Evolutionary conservation across 2,329 filamentous ascomycete species (phyloP).

Genomic region (Zopfia rhizophila): DNA sequence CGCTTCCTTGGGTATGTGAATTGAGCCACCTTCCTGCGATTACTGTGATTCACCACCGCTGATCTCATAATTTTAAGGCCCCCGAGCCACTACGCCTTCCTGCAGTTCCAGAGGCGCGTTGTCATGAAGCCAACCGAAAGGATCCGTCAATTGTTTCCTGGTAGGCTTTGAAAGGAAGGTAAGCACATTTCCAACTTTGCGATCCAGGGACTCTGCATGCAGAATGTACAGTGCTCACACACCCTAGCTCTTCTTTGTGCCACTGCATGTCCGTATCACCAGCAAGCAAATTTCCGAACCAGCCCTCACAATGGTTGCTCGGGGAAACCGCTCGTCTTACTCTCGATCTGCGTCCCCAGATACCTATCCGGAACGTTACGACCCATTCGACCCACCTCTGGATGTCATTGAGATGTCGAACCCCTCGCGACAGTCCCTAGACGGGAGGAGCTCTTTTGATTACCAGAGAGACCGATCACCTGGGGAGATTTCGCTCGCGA

Average conservation of each 20-base stretch:
- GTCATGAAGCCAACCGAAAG: no score
- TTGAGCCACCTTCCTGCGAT: no score
- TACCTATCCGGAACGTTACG: conserved; percentile 32
- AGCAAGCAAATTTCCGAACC: conserved; percentile 10
- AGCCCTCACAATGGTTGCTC: conserved; percentile 35
- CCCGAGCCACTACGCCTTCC: no score
- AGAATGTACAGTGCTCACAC: conserved; percentile 7
- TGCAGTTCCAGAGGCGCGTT: no score
- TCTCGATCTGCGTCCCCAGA: conserved; percentile 39
- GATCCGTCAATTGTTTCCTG: no score
- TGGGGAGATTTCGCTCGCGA: conserved; percentile 18
- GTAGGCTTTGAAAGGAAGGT: no score
- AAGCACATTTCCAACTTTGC: background rate
- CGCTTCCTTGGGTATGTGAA: background rate
- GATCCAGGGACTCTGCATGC: background rate
- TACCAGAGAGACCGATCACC: conserved; percentile 23
- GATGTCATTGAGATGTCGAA: conserved; percentile 44
- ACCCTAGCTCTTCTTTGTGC: conserved; percentile 14
- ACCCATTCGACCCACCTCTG: conserved; percentile 36
- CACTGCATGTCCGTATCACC: conserved; percentile 9
- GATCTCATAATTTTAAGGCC: no score
- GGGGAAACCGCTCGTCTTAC: conserved; percentile 24
- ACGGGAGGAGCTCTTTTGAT: conserved; percentile 18
- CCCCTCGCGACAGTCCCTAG: conserved; percentile 23
- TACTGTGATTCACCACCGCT: no score